Conservation (phyloP, 805 yeast genomes). For the Hanseniaspora clermontiae region DNA sequence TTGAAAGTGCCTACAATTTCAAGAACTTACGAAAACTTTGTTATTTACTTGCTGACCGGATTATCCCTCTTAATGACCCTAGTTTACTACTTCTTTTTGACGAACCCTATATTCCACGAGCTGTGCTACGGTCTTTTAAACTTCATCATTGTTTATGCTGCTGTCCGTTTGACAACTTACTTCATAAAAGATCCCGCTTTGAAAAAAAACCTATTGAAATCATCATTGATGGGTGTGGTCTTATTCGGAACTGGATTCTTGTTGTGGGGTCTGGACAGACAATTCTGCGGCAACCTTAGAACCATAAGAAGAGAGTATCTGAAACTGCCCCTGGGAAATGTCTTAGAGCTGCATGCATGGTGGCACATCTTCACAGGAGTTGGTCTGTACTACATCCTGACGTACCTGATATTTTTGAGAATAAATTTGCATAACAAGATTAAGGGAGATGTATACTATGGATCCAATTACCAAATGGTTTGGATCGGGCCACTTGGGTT, state of each 20-base stretch:
- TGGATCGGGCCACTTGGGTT: background rate
- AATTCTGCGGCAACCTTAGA: slow-evolving; percentile 53
- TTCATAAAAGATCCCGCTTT: slow-evolving; percentile 42
- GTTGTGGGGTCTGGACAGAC: slow-evolving; percentile 82
- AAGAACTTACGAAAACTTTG: slow-evolving; percentile 35
- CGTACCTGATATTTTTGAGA: slow-evolving; percentile 64
- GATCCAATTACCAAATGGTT: background rate
- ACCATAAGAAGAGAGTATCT: slow-evolving; percentile 52
- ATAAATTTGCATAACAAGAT: slow-evolving; percentile 47
- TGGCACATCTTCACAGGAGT: slow-evolving; percentile 85
- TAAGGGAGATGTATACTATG: slow-evolving; percentile 7
- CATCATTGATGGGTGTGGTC: slow-evolving; percentile 47
- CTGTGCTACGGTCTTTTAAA: slow-evolving; percentile 70
- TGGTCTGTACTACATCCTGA: slow-evolving; percentile 77
- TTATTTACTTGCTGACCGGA: slow-evolving; percentile 29
- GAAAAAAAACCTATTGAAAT: slow-evolving; percentile 37
- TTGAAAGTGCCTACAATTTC: background rate
- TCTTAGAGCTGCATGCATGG: slow-evolving; percentile 93
- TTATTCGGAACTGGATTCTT: slow-evolving; percentile 64
- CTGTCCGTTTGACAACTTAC: slow-evolving; percentile 38
- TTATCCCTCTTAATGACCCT: slow-evolving; percentile 1
- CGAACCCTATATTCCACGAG: slow-evolving; percentile 84
- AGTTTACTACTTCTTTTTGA: slow-evolving; percentile 44
- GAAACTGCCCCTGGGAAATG: slow-evolving; percentile 63
- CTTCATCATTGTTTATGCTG: slow-evolving; percentile 53